Percentiles rank a stretch among this genome's conserved stretches.
Evolutionary conservation across 1,139 yeast genomes (phyloP).

Genomic region (Hemisphaericaspora xylanilytica): DNA sequence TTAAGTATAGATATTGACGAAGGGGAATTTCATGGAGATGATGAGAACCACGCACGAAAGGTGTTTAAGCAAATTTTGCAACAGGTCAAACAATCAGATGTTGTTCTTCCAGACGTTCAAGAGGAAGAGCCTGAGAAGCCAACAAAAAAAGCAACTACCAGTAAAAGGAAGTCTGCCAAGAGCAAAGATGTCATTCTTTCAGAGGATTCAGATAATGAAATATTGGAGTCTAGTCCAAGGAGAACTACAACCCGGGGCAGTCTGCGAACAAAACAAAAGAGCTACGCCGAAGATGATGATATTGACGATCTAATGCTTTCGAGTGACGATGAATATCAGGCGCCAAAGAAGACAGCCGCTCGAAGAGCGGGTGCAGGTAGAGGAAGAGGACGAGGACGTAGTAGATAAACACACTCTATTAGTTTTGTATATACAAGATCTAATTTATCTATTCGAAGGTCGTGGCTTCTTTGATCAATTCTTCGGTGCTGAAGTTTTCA

Average conservation of each 20-base stretch:
- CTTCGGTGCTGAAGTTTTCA: slow-evolving; percentile 59
- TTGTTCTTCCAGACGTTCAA: not conserved
- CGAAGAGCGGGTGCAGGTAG: not conserved
- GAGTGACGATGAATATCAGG: slow-evolving; percentile 1
- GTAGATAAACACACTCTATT: slow-evolving; percentile 1
- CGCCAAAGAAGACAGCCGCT: not conserved
- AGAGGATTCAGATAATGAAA: slow-evolving; percentile 14
- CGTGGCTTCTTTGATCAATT: slow-evolving; percentile 68
- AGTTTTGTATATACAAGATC: slow-evolving; percentile 6
- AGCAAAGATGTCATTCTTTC: slow-evolving; percentile 7
- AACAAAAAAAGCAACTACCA: slow-evolving; percentile 3
- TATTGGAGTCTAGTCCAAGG: slow-evolving; percentile 7
- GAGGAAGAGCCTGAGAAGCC: slow-evolving; percentile 1
- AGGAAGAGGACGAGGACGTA: not conserved
- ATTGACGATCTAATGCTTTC: not conserved
- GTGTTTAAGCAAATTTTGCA: slow-evolving; percentile 30
- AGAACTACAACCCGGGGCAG: not conserved
- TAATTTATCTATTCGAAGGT: slow-evolving; percentile 47
- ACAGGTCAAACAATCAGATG: slow-evolving; percentile 17
- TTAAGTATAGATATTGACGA: slow-evolving; percentile 42
- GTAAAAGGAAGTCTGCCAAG: slow-evolving; percentile 5
- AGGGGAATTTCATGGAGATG: slow-evolving; percentile 30
- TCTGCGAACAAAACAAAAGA: not conserved
- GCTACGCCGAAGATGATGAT: not conserved
- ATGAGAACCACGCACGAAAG: slow-evolving; percentile 26